Percentiles rank a stretch among this genome's conserved stretches.
Evolutionary conservation across 2,329 filamentous ascomycete species (phyloP).

Genomic region (Dothideomycetidae sp.): DNA sequence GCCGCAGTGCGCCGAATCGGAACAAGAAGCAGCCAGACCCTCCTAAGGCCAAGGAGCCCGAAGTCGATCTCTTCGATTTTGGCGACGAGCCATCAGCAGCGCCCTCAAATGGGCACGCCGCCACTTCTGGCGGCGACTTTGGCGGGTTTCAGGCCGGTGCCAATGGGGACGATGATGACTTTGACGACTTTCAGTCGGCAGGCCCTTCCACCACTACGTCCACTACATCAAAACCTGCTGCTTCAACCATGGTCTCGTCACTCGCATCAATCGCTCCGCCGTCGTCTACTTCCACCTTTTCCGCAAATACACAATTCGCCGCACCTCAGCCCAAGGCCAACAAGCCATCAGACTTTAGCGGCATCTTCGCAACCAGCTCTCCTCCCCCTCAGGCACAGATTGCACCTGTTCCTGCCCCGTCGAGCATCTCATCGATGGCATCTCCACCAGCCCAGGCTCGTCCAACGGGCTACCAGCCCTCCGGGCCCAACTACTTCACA

Average conservation of each 20-base stretch:
- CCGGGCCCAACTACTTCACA: constrained; percentile 88
- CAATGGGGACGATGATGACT: constrained; percentile 71
- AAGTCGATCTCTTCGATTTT: constrained; percentile 84
- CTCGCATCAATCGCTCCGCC: constrained; percentile 30
- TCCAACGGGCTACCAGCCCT: constrained; percentile 52
- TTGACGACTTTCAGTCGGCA: constrained; percentile 94
- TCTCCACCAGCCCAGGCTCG: constrained; percentile 29
- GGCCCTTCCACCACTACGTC: constrained; percentile 35
- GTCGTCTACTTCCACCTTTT: constrained; percentile 33
- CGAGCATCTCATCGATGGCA: constrained; percentile 19
- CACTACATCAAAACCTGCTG: constrained; percentile 32
- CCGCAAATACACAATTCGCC: constrained; percentile 55
- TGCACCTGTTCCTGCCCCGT: constrained; percentile 23
- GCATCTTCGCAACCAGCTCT: constrained; percentile 71
- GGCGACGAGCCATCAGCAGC: constrained; percentile 52
- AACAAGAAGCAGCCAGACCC: constrained; percentile 50
- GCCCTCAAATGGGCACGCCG: constrained; percentile 31
- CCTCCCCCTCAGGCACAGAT: constrained; percentile 45
- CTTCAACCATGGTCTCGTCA: constrained; percentile 22
- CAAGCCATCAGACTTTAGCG: constrained; percentile 65
- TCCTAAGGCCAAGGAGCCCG: constrained; percentile 72
- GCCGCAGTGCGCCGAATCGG: constrained; percentile 24
- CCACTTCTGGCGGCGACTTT: constrained; percentile 76
- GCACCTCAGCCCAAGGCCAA: constrained; percentile 74
- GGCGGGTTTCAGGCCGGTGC: constrained; percentile 84